Conservation (phyloP, 768 basidiomycete genomes). For the Imleria badia region DNA sequence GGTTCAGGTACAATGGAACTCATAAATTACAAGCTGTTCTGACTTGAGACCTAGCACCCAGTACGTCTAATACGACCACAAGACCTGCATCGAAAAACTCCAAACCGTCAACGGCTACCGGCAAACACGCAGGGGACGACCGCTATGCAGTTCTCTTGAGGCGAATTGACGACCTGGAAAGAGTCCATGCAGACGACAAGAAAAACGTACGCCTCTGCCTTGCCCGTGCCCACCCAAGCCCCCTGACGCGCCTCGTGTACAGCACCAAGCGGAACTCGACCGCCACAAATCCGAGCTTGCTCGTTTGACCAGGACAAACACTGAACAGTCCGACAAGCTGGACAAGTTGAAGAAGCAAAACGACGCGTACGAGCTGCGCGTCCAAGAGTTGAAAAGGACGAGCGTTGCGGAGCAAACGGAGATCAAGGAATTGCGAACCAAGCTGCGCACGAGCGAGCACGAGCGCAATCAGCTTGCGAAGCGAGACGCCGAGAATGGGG, state of each 20-base stretch:
- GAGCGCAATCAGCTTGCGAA: conserved; percentile 50
- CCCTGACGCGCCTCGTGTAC: background rate
- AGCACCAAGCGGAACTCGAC: conserved; percentile 66
- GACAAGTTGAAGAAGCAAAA: conserved; percentile 67
- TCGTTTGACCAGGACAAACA: conserved; percentile 43
- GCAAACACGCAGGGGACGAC: conserved; percentile 35
- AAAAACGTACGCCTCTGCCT: conserved; percentile 45
- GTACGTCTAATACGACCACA: conserved; percentile 27
- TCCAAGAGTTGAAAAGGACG: conserved; percentile 60
- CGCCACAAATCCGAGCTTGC: conserved; percentile 56
- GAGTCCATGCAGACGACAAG: conserved; percentile 63
- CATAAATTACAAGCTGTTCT: background rate
- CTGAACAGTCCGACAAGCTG: conserved; percentile 51
- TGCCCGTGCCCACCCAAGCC: background rate
- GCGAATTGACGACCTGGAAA: conserved; percentile 65
- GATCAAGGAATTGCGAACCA: conserved; percentile 59
- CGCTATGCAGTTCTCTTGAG: conserved; percentile 55
- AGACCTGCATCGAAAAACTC: conserved; percentile 30
- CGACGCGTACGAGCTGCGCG: conserved; percentile 52
- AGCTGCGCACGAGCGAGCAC: conserved; percentile 57
- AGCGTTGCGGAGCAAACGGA: conserved; percentile 53
- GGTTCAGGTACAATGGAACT: conserved; percentile 37
- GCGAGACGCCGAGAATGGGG: conserved; percentile 52
- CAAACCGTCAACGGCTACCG: conserved; percentile 13
- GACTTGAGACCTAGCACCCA: conserved; percentile 32